These are phyloP conservation scores for Oryza brachyantha DNA, from an alignment of 176 grass and related monocot species.

Conservation along the genomic window DNA sequence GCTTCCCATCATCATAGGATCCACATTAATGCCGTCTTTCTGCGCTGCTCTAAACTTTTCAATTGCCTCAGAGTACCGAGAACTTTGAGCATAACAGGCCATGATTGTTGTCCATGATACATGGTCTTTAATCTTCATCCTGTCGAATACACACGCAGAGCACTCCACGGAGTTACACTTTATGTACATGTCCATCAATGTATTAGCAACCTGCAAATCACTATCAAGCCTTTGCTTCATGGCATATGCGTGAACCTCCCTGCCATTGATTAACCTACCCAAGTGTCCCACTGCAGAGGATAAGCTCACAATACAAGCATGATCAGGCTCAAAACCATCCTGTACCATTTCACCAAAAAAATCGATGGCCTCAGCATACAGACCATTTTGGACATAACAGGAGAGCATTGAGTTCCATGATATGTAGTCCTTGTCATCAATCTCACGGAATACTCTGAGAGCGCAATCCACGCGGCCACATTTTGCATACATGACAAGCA, in stretches of 20 bases:
- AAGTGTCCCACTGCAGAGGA: slow-evolving; percentile 70
- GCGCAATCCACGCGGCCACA: slow-evolving; percentile 54
- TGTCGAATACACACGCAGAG: slow-evolving; percentile 46
- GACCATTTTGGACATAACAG: slow-evolving; percentile 72
- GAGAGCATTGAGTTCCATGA: slow-evolving; percentile 95
- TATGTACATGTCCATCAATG: slow-evolving; percentile 88
- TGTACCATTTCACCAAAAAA: slow-evolving; percentile 58
- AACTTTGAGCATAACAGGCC: slow-evolving; percentile 59
- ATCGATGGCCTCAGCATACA: slow-evolving; percentile 42
- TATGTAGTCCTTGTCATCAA: slow-evolving; percentile 66
- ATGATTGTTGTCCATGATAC: slow-evolving; percentile 86
- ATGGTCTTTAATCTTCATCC: slow-evolving; percentile 55
- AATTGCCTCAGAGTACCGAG: slow-evolving; percentile 45
- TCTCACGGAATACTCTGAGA: slow-evolving; percentile 47
- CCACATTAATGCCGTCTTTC: slow-evolving; percentile 52
- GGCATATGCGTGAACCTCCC: slow-evolving; percentile 81
- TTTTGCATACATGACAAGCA: slow-evolving; percentile 72
- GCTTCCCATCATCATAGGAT: slow-evolving; percentile 86
- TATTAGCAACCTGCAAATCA: slow-evolving; percentile 73
- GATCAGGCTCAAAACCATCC: slow-evolving; percentile 53
- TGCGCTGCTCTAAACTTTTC: slow-evolving; percentile 48
- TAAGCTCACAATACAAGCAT: slow-evolving; percentile 65
- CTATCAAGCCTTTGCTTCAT: slow-evolving; percentile 61
- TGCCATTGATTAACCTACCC: slow-evolving; percentile 47
- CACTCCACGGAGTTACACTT: slow-evolving; percentile 54